phyloP scores from a whole-genome alignment of 2,329 filamentous ascomycete species.

The Nigrospora oryzae region DNA sequence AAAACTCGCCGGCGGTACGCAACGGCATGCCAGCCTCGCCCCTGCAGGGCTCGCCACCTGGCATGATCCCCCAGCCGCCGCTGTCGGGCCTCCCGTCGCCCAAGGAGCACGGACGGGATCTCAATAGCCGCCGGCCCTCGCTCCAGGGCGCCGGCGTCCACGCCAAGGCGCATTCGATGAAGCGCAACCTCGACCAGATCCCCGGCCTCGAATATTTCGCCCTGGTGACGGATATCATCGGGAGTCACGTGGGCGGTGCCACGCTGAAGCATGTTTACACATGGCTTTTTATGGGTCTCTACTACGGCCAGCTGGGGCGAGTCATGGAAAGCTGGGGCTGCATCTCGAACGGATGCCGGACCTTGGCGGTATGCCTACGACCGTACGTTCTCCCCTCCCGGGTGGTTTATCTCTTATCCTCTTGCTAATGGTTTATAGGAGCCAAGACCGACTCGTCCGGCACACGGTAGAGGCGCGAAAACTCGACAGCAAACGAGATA shows the following conservation, averaged over 20 bases:
- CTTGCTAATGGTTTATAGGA: conserved; percentile 22
- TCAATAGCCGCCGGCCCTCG: conserved; percentile 41
- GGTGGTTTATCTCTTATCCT: conserved; percentile 1
- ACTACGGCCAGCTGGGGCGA: conserved; percentile 79
- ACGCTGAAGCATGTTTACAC: conserved; percentile 80
- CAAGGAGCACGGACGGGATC: conserved; percentile 36
- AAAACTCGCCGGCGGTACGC: conserved; percentile 30
- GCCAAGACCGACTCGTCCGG: conserved; percentile 37
- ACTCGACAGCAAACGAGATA: conserved; percentile 39
- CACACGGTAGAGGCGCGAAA: conserved; percentile 24
- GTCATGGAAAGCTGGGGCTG: conserved; percentile 74
- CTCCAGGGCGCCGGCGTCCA: conserved; percentile 30
- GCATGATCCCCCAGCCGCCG: conserved; percentile 33
- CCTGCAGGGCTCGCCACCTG: conserved; percentile 39
- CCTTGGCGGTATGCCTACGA: conserved; percentile 65
- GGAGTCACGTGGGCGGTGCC: conserved; percentile 69
- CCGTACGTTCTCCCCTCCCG: conserved; percentile 43
- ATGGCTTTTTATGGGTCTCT: conserved; percentile 76
- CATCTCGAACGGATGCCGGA: conserved; percentile 47
- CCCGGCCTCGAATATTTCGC: conserved; percentile 88
- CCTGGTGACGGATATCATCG: conserved; percentile 77
- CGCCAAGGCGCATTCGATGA: conserved; percentile 18
- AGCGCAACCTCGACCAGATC: conserved; percentile 71
- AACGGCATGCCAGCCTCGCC: conserved; percentile 46
- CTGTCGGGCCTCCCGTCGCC: conserved; percentile 43